These are phyloP conservation scores for Claviceps paspali DNA, from an alignment of 2,329 filamentous ascomycete species.

Conservation along the genomic window DNA sequence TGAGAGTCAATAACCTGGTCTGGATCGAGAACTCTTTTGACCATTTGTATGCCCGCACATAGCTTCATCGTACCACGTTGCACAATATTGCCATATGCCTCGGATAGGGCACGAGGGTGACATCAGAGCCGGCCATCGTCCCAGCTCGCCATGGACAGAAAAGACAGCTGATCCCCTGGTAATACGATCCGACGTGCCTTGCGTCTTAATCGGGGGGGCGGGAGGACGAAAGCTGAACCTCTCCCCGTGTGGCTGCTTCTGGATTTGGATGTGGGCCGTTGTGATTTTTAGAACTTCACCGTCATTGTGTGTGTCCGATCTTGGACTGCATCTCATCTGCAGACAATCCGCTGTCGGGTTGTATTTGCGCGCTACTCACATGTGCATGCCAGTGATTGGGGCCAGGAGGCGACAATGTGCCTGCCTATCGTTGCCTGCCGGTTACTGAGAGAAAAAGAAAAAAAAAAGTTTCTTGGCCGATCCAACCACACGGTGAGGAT, in stretches of 20 bases:
- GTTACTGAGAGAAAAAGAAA: too few species aligned
- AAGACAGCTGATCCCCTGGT: neutral
- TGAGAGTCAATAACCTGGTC: neutral
- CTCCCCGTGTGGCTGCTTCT: neutral
- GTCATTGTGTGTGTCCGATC: conserved; percentile 2
- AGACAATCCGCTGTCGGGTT: conserved; percentile 4
- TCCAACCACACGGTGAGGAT: too few species aligned
- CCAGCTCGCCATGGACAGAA: neutral
- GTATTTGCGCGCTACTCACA: conserved; percentile 6
- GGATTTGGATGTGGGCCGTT: neutral
- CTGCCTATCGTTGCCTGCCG: neutral
- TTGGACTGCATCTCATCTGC: conserved; percentile 2
- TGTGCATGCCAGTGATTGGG: conserved; percentile 4
- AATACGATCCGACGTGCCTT: neutral
- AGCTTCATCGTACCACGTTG: neutral
- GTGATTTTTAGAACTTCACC: conserved; percentile 1
- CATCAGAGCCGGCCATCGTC: neutral
- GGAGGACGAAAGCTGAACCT: too few species aligned
- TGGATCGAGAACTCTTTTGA: neutral
- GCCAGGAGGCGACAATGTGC: neutral
- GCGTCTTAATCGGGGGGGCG: neutral
- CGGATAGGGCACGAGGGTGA: neutral
- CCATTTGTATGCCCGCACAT: neutral
- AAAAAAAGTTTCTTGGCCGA: too few species aligned
- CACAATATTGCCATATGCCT: neutral